Evolutionary conservation across 306 rosid species (phyloP).

Genomic region (Quercus agrifolia): DNA sequence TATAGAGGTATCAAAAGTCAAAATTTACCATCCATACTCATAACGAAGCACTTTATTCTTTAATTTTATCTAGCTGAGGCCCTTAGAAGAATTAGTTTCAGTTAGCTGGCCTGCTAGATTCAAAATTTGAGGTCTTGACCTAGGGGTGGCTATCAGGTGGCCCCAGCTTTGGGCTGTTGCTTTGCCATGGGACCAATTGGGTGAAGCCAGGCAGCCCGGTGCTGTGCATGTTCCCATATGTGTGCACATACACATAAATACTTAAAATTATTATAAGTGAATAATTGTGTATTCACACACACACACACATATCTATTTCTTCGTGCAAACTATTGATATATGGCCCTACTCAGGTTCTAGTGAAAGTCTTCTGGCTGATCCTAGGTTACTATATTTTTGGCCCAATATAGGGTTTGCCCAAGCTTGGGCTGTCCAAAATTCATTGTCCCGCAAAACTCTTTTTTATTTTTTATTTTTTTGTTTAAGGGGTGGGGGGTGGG

Average conservation of each 20-base stretch:
- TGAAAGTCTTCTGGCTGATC: not conserved
- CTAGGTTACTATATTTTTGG: not conserved
- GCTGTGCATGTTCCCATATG: not conserved
- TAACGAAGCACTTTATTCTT: not conserved
- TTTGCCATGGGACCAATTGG: slow-evolving; percentile 6
- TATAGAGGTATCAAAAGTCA: slow-evolving; percentile 70
- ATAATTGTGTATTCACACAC: not conserved
- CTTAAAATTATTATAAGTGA: not conserved
- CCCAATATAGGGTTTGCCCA: not conserved
- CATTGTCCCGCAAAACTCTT: no score
- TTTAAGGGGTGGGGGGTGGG: no score
- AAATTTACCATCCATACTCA: not conserved
- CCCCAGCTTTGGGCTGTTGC: not conserved
- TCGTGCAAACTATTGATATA: not conserved
- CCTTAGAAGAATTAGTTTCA: slow-evolving; percentile 6
- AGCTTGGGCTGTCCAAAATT: no score
- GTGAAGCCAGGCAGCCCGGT: not conserved
- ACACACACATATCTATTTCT: not conserved
- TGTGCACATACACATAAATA: not conserved
- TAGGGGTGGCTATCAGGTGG: slow-evolving; percentile 6
- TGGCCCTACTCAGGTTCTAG: not conserved
- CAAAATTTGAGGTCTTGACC: slow-evolving; percentile 1
- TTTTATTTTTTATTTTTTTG: no score
- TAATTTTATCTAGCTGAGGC: not conserved
- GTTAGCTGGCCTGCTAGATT: slow-evolving; percentile 10